Percentiles rank a stretch among this genome's conserved stretches.
Evolutionary conservation across 2,329 filamentous ascomycete genomes (phyloP).

Genomic region (Hansfordia pulvinata): DNA sequence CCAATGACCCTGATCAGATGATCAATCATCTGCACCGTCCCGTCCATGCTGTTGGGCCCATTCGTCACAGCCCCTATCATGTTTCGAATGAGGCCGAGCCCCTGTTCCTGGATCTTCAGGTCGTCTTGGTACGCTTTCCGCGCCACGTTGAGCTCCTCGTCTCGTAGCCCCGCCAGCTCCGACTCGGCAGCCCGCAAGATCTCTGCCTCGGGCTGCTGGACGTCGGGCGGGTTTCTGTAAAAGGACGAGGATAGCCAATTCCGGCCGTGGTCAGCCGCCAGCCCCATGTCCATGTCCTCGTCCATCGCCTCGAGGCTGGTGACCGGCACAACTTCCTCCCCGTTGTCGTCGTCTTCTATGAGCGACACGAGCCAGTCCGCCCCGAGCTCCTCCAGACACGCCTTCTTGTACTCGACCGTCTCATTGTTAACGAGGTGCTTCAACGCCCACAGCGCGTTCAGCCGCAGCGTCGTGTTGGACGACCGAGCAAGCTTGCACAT

Average conservation of each 20-base stretch:
- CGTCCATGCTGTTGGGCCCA: constrained; percentile 35
- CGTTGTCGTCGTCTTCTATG: constrained; percentile 52
- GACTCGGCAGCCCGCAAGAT: constrained; percentile 33
- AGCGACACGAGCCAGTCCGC: constrained; percentile 70
- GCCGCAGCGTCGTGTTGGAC: constrained; percentile 60
- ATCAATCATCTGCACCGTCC: constrained; percentile 65
- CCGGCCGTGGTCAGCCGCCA: constrained; percentile 26
- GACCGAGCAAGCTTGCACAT: constrained; percentile 79
- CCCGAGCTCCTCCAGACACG: constrained; percentile 63
- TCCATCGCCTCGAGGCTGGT: constrained; percentile 28
- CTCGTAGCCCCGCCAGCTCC: constrained; percentile 37
- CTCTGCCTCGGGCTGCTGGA: too few species aligned
- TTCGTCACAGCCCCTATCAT: constrained; percentile 52
- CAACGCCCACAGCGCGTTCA: constrained; percentile 84
- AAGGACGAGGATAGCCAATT: constrained; percentile 9
- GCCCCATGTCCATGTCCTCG: constrained; percentile 44
- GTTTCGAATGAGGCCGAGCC: constrained; percentile 80
- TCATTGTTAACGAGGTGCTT: constrained; percentile 77
- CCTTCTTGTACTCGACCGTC: constrained; percentile 58
- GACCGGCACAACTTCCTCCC: constrained; percentile 32
- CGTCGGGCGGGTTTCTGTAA: too few species aligned
- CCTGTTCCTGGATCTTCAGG: constrained; percentile 79
- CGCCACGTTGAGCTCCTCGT: constrained; percentile 54
- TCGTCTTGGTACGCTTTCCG: constrained; percentile 64
- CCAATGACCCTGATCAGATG: constrained; percentile 66